Percentiles rank a stretch among this genome's conserved stretches.
These are phyloP conservation scores for Globisporangium sylvaticum DNA, from an alignment of 352 stramenopile genomes.

Conservation along the genomic window DNA sequence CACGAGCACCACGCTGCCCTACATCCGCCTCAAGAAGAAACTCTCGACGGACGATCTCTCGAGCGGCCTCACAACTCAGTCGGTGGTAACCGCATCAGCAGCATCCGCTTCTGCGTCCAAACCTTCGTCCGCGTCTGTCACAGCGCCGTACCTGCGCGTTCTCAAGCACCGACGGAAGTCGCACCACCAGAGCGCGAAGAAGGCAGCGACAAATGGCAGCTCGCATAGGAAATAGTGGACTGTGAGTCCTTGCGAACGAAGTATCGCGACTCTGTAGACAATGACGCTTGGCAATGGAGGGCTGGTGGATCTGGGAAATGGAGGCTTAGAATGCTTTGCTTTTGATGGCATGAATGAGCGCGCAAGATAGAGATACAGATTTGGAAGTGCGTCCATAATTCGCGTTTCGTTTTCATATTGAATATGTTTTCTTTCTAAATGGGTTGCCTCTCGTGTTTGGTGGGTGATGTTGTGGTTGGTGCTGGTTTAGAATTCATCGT, in stretches of 20 bases:
- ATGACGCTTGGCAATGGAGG: neutral
- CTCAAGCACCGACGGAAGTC: slow-evolving; percentile 60
- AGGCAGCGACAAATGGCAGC: slow-evolving; percentile 8
- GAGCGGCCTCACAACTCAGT: neutral
- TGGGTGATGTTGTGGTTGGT: neutral
- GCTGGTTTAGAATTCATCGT: slow-evolving; percentile 10
- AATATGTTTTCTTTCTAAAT: neutral
- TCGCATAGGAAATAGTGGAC: slow-evolving; percentile 1
- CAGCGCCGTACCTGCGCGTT: slow-evolving; percentile 68
- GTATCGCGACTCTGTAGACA: neutral
- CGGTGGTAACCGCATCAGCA: neutral
- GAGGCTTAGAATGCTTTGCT: too few species aligned
- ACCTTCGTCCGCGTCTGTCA: slow-evolving; percentile 15
- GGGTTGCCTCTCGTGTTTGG: neutral
- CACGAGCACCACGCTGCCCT: slow-evolving; percentile 53
- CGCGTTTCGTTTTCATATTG: too few species aligned
- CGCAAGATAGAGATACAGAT: too few species aligned
- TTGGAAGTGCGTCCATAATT: neutral
- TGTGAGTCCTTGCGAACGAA: too few species aligned
- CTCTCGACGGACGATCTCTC: slow-evolving; percentile 20
- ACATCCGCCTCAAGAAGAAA: slow-evolving; percentile 74
- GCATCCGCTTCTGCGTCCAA: neutral
- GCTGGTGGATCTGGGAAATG: neutral
- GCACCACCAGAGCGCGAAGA: slow-evolving; percentile 12
- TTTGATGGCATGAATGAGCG: too few species aligned